Base-by-base conservation (phyloP, 1,284 basidiomycete species). In the Amylostereum areolatum region DNA sequence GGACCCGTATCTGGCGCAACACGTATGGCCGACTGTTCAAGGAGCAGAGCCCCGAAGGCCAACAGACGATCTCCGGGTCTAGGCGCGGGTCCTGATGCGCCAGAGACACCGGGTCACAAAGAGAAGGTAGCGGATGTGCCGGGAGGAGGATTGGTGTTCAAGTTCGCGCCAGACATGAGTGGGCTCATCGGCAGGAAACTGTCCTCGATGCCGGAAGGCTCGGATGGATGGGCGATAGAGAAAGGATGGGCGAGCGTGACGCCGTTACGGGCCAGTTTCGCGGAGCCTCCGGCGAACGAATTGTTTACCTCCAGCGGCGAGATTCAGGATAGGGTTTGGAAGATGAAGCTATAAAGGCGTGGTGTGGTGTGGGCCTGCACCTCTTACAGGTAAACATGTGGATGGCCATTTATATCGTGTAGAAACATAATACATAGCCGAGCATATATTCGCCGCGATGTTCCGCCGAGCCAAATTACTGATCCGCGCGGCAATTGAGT, bases 221-320 rank as follows among this genome's bases (percentile, higher is more conserved):
- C 86, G 7, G 93, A 96, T 66, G 82, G 80, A 0, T 94, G 86
- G 85, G 89, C 87, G 24, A 70, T 92, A 28, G 68, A 74, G 54
- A 70, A 80, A 50, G 85, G 83, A 7, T 78, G 71, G 57, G 81
- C 78, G 25, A 88, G 85, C 53, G 79, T 92, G 2, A 90, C 87
- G 27, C 85, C 90, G 2, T 63, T 92, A 50, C 72, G 79, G 47
- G 82, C 89, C 2, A 72, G 75, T 45, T 92, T 91, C 60, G 86
- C 78, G 11, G 85, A 90, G 59, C 79, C 80, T 10, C 59, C 54
- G 33, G 53, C 57, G 10, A 61, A 57, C 28, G 45, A 52, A 12
- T 52, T 48, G 18, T 55, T 58, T 45, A 57, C 66, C 45, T 40
- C 54, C 51, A 43, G 56, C 46, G 53, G 61, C 62, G 36, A 30